These are phyloP conservation scores for Dendrobium nobile DNA, from an alignment of 106 monocot species.

Conservation along the genomic window DNA sequence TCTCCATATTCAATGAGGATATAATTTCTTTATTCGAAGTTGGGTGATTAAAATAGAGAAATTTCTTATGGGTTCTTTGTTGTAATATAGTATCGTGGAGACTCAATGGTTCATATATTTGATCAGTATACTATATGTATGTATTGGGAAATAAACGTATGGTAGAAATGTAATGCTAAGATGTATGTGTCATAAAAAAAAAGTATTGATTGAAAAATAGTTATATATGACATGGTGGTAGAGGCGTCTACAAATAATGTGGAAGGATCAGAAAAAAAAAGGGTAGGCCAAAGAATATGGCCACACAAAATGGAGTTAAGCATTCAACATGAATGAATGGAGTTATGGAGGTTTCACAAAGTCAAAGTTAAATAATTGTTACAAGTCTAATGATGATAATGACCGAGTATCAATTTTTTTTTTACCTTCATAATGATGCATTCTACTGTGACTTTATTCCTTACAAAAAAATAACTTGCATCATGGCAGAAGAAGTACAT, in stretches of 20 bases:
- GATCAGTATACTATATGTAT: background rate
- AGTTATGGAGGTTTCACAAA: background rate
- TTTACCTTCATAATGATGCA: background rate
- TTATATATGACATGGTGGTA: too few species aligned
- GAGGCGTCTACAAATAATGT: background rate
- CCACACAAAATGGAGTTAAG: background rate
- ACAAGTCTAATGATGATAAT: background rate
- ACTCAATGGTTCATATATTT: background rate
- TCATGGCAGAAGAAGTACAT: conserved; percentile 72
- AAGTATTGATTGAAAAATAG: too few species aligned
- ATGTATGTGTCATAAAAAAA: background rate
- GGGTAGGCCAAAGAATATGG: background rate
- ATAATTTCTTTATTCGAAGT: background rate
- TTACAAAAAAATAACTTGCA: background rate
- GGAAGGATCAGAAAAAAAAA: background rate
- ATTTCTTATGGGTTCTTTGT: background rate
- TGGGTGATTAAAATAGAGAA: background rate
- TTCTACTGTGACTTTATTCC: conserved; percentile 1
- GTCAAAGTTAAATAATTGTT: background rate
- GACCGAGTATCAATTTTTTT: background rate
- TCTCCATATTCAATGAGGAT: background rate
- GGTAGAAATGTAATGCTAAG: background rate
- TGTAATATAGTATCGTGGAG: background rate
- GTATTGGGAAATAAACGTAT: background rate
- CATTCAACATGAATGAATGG: background rate